Evolutionary conservation across 2,329 filamentous ascomycete genomes (phyloP).

Genomic region (Fusarium sacchari): DNA sequence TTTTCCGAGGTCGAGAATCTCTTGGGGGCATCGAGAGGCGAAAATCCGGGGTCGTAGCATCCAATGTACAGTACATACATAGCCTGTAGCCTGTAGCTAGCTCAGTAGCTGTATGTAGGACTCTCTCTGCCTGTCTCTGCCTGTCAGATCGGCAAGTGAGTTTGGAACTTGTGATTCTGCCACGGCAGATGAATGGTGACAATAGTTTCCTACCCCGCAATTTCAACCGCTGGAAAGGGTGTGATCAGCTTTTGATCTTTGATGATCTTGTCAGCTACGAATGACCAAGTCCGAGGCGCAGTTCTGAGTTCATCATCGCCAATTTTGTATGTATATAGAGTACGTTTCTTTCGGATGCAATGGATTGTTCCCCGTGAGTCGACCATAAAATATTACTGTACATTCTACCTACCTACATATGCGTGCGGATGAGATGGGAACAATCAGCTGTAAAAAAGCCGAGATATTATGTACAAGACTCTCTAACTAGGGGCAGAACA

Average conservation of each 20-base stretch:
- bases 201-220: slow-evolving; percentile 35
- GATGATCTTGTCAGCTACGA: slow-evolving; percentile 28
- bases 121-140: neutral
- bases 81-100: too few species aligned
- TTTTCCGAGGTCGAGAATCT: slow-evolving; percentile 1
- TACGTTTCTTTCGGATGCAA: slow-evolving; percentile 18
- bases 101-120: too few species aligned
- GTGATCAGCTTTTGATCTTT: slow-evolving; percentile 15
- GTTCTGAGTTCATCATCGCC: neutral
- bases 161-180: neutral
- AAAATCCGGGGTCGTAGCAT: slow-evolving; percentile 22
- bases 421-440: slow-evolving; percentile 16
- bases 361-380: neutral
- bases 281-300: slow-evolving; percentile 17
- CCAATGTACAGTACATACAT: too few species aligned
- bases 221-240: neutral
- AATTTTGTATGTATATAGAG: too few species aligned
- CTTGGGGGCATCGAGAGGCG: slow-evolving; percentile 4
- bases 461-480: slow-evolving; percentile 15
- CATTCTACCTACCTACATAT: neutral
- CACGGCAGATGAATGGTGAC: slow-evolving; percentile 2
- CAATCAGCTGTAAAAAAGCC: neutral
- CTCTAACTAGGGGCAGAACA: neutral
- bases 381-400: neutral
- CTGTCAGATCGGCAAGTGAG: slow-evolving; percentile 14